phyloP scores from a whole-genome alignment of 495 filamentous ascomycete genomes.

The Aspergillus leporis region DNA sequence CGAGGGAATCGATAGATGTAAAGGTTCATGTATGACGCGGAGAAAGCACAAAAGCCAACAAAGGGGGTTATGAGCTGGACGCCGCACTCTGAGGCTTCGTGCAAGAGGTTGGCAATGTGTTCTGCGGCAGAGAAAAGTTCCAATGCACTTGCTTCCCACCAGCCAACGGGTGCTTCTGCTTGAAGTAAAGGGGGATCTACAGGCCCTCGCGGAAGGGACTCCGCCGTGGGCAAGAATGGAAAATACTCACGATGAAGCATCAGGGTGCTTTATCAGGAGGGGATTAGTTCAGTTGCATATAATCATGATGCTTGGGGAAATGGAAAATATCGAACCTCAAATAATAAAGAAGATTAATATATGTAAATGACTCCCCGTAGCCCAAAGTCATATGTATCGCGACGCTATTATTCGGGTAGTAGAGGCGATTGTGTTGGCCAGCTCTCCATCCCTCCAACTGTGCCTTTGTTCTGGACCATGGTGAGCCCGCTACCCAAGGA shows the following conservation, averaged over 20 bases:
- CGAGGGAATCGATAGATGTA: constrained; percentile 24
- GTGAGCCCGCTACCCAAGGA: constrained; percentile 23
- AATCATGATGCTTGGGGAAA: too few species aligned
- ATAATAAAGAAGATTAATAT: constrained; percentile 27
- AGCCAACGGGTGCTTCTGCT: constrained; percentile 19
- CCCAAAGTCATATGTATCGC: constrained; percentile 21
- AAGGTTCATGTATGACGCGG: constrained; percentile 28
- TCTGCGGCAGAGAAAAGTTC: constrained; percentile 23
- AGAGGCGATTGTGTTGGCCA: constrained; percentile 21
- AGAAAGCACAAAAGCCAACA: constrained; percentile 30
- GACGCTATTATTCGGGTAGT: constrained; percentile 24
- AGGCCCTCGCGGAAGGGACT: constrained; percentile 20
- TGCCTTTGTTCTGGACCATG: constrained; percentile 18
- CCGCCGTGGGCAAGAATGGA: constrained; percentile 22
- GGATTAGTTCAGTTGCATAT: too few species aligned
- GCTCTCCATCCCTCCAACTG: constrained; percentile 24
- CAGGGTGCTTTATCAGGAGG: constrained; percentile 11
- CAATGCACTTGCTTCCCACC: constrained; percentile 25
- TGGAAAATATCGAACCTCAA: constrained; percentile 14
- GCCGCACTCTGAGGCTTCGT: constrained; percentile 23
- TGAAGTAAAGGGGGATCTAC: constrained; percentile 24
- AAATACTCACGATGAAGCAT: constrained; percentile 30
- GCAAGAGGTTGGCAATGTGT: constrained; percentile 19
- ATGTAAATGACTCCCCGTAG: constrained; percentile 26
- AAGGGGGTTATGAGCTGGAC: constrained; percentile 22